Conservation (phyloP, 345 rosid species). For the Salix purpurea region DNA sequence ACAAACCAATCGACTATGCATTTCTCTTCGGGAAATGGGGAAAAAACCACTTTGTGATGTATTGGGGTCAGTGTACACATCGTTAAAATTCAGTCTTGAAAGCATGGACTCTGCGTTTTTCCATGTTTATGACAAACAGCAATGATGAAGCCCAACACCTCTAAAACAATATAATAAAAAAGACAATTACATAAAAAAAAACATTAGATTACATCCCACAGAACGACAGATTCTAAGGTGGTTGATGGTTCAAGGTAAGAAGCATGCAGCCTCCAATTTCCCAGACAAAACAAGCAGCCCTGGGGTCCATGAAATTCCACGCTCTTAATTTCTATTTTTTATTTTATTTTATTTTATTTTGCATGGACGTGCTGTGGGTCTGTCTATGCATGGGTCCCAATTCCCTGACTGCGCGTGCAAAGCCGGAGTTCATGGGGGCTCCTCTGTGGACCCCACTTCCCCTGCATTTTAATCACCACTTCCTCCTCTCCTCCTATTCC, state of each 20-base stretch:
- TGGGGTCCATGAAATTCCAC: conserved; percentile 14
- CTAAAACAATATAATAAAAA: background rate
- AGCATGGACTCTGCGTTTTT: background rate
- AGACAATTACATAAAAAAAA: background rate
- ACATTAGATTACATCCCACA: background rate
- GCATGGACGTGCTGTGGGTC: conserved; percentile 58
- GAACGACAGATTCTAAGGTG: background rate
- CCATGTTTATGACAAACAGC: background rate
- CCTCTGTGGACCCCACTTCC: conserved; percentile 26
- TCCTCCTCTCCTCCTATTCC: background rate
- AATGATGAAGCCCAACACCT: background rate
- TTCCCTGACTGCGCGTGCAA: conserved; percentile 67
- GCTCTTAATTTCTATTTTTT: background rate
- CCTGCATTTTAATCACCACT: conserved; percentile 7
- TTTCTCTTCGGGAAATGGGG: background rate
- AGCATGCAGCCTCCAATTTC: conserved; percentile 15
- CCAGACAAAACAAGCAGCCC: background rate
- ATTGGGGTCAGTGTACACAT: background rate
- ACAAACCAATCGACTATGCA: background rate
- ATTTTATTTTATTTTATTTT: background rate
- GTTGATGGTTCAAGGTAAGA: conserved; percentile 1
- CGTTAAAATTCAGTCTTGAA: background rate
- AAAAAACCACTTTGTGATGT: background rate
- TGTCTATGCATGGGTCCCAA: conserved; percentile 7
- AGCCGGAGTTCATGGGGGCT: conserved; percentile 49